Evolutionary conservation across 2,329 filamentous ascomycete species (phyloP).

Genomic region (Endocalyx cinctus): DNA sequence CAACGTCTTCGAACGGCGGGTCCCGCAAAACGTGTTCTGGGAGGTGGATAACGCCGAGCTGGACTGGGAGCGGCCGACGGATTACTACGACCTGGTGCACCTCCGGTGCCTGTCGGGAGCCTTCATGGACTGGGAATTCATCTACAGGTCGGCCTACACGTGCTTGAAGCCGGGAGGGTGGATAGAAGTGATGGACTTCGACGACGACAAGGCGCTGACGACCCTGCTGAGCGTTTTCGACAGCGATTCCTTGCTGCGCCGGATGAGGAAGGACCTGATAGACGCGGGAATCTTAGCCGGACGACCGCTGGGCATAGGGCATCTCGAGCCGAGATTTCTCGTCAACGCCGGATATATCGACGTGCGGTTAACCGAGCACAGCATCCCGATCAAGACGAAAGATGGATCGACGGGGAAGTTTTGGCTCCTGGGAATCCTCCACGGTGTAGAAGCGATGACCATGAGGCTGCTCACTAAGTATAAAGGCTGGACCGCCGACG

Average conservation of each 20-base stretch:
- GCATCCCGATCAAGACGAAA: slow-evolving; percentile 42
- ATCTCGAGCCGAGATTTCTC: slow-evolving; percentile 42
- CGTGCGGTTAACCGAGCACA: slow-evolving; percentile 41
- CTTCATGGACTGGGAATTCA: slow-evolving; percentile 50
- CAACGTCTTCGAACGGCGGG: slow-evolving; percentile 52
- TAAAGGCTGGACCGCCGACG: slow-evolving; percentile 47
- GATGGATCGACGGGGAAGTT: slow-evolving; percentile 47
- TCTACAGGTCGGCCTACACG: slow-evolving; percentile 48
- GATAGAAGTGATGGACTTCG: slow-evolving; percentile 53
- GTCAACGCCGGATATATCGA: slow-evolving; percentile 48
- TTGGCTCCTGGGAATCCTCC: slow-evolving; percentile 48
- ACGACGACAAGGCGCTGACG: slow-evolving; percentile 36
- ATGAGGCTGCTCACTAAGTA: slow-evolving; percentile 49
- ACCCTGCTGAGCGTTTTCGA: slow-evolving; percentile 38
- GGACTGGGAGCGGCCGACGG: slow-evolving; percentile 50
- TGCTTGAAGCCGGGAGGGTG: slow-evolving; percentile 54
- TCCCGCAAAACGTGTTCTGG: slow-evolving; percentile 56
- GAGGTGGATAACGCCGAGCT: slow-evolving; percentile 55
- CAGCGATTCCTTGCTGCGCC: slow-evolving; percentile 39
- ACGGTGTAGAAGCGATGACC: slow-evolving; percentile 44
- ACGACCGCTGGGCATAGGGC: slow-evolving; percentile 38
- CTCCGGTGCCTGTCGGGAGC: slow-evolving; percentile 52
- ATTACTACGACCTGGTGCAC: slow-evolving; percentile 54
- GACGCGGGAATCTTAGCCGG: slow-evolving; percentile 41
- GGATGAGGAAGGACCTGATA: slow-evolving; percentile 35